phyloP scores from a whole-genome alignment of 768 basidiomycete genomes.

The Tylopilus balloui region DNA sequence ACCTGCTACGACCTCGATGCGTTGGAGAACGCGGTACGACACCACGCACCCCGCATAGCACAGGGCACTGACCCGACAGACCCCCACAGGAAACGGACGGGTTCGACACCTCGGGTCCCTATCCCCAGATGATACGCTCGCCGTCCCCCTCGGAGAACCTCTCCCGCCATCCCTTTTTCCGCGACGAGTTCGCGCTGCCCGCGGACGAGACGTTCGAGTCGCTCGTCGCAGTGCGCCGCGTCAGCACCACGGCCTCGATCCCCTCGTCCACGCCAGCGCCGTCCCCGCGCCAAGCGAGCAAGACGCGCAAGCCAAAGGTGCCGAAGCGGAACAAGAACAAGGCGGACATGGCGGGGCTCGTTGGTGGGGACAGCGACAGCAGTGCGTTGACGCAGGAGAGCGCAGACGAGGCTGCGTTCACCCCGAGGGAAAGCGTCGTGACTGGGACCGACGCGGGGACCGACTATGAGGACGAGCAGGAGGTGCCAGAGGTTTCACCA shows the following conservation, averaged over 20 bases:
- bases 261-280: slow-evolving; percentile 54
- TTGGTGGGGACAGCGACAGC: slow-evolving; percentile 79
- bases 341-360: slow-evolving; percentile 65
- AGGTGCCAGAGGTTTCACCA: slow-evolving; percentile 54
- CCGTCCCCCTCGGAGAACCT: slow-evolving; percentile 71
- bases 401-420: slow-evolving; percentile 63
- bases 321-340: slow-evolving; percentile 43
- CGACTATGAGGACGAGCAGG: slow-evolving; percentile 70
- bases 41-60: neutral
- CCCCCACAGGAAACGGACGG: slow-evolving; percentile 41
- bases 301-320: slow-evolving; percentile 39
- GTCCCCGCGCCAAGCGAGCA: slow-evolving; percentile 39
- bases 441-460: slow-evolving; percentile 71
- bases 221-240: slow-evolving; percentile 57
- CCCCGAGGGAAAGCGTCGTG: slow-evolving; percentile 60
- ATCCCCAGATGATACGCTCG: slow-evolving; percentile 51
- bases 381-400: slow-evolving; percentile 82
- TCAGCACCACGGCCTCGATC: slow-evolving; percentile 57
- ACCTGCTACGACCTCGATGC: slow-evolving; percentile 72
- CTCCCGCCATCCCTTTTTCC: slow-evolving; percentile 66
- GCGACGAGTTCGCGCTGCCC: slow-evolving; percentile 60
- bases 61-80: neutral
- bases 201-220: slow-evolving; percentile 56
- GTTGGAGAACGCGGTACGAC: slow-evolving; percentile 55
- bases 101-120: slow-evolving; percentile 42